These are phyloP conservation scores for Dothiorella sarmentorum DNA, from an alignment of 2,329 filamentous ascomycete species.

Conservation along the genomic window DNA sequence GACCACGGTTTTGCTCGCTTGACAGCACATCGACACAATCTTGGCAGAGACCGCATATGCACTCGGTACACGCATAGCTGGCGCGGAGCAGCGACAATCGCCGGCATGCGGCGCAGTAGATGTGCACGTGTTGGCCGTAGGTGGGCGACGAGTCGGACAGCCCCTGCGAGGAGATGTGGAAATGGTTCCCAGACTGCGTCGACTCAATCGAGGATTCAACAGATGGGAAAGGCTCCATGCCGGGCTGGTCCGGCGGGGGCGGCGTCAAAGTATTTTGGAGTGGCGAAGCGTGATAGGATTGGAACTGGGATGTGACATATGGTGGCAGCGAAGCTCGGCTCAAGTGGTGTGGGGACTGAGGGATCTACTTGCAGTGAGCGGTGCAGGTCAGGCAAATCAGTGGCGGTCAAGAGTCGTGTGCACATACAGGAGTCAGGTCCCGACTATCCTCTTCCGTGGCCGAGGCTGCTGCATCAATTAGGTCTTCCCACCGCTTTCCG, in stretches of 20 bases:
- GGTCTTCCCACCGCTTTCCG: constrained; percentile 92
- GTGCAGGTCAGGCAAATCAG: constrained; percentile 4
- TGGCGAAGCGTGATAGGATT: constrained; percentile 81
- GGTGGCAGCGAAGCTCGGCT: constrained; percentile 62
- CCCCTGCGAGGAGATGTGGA: constrained; percentile 54
- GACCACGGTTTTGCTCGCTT: constrained; percentile 65
- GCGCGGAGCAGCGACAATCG: constrained; percentile 72
- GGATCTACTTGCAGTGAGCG: constrained; percentile 36
- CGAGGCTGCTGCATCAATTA: constrained; percentile 91
- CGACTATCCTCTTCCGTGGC: constrained; percentile 87
- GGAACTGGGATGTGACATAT: constrained; percentile 49
- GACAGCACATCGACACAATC: constrained; percentile 81
- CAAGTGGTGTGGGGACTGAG: constrained; percentile 49
- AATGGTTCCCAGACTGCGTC: constrained; percentile 68
- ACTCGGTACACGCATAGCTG: constrained; percentile 92
- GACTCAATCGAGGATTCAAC: constrained; percentile 74
- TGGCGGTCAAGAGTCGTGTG: constrained; percentile 6
- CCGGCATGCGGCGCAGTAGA: constrained; percentile 88
- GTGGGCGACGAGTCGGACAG: constrained; percentile 60
- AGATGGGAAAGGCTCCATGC: constrained; percentile 74
- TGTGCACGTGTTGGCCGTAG: constrained; percentile 60
- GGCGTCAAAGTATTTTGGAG: constrained; percentile 88
- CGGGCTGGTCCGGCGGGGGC: constrained; percentile 52
- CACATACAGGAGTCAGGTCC: constrained; percentile 78
- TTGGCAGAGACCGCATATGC: constrained; percentile 87